Conservation (phyloP, 2,329 filamentous ascomycete species). For the Talaromyces amestolkiae region DNA sequence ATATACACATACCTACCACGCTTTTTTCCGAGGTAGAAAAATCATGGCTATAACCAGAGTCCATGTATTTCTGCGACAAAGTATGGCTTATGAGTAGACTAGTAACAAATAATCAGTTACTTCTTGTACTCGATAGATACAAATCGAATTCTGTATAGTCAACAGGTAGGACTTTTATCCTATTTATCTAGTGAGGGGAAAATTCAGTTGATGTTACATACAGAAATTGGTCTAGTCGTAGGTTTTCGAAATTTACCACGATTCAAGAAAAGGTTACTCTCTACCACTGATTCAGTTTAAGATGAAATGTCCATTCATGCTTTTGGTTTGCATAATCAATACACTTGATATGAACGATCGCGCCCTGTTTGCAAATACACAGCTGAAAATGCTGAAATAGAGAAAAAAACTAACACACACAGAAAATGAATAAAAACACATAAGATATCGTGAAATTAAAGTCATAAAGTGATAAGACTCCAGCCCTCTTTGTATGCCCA, state of each 20-base stretch:
- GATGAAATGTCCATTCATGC: neutral
- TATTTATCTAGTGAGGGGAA: no score
- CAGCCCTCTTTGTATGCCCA: conserved; percentile 9
- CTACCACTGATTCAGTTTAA: no score
- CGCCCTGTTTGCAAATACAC: neutral
- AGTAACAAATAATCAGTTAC: neutral
- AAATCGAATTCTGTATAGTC: no score
- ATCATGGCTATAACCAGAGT: neutral
- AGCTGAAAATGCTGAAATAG: neutral
- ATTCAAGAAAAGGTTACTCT: no score
- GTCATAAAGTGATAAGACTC: conserved; percentile 16
- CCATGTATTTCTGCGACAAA: neutral
- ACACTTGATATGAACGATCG: neutral
- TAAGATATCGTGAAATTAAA: conserved; percentile 17
- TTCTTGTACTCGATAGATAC: neutral
- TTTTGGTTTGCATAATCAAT: conserved; percentile 7
- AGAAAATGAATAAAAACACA: conserved; percentile 13
- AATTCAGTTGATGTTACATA: no score
- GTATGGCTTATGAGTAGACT: neutral
- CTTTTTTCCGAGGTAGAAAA: neutral
- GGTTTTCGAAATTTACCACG: no score
- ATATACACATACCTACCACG: neutral
- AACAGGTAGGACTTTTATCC: no score
- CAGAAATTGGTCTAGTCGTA: no score
- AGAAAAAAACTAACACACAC: neutral